Percentiles rank a stretch among this genome's conserved stretches.
Conservation (phyloP, 805 yeast species). For the Pichia manshurica region DNA sequence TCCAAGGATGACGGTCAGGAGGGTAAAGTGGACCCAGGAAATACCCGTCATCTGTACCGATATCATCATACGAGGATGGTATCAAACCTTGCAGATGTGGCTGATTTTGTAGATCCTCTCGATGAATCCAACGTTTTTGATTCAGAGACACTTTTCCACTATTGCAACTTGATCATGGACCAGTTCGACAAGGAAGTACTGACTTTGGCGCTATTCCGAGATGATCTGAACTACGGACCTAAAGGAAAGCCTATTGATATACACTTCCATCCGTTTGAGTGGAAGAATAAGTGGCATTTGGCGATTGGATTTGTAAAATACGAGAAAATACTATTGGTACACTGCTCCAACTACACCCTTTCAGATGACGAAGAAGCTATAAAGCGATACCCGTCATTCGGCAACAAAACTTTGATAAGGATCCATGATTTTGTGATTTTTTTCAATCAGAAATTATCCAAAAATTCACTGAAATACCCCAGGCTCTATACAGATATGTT, state of each 20-base stretch:
- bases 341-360: conserved; percentile 23
- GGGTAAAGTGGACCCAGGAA: too few species aligned
- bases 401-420: conserved; percentile 21
- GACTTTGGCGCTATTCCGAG: conserved; percentile 21
- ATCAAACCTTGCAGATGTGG: neutral
- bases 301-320: conserved; percentile 26
- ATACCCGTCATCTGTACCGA: neutral
- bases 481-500: conserved; percentile 19
- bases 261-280: conserved; percentile 28
- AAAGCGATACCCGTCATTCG: conserved; percentile 16
- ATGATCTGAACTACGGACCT: conserved; percentile 26
- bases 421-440: conserved; percentile 25
- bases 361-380: neutral
- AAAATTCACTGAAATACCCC: conserved; percentile 26
- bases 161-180: conserved; percentile 26
- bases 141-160: conserved; percentile 27
- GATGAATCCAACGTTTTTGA: neutral
- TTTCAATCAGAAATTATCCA: conserved; percentile 26
- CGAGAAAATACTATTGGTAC: conserved; percentile 23
- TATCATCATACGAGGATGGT: conserved; percentile 2
- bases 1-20: neutral
- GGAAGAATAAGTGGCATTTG: conserved; percentile 31
- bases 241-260: conserved; percentile 16
- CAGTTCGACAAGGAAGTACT: conserved; percentile 15
- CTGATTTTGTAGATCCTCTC: neutral